A percentile compares a stretch with the other conserved stretches of the same genome.
Evolutionary conservation across 2,329 filamentous ascomycete genomes (phyloP).

Genomic region (Sodiomyces alkalinus): DNA sequence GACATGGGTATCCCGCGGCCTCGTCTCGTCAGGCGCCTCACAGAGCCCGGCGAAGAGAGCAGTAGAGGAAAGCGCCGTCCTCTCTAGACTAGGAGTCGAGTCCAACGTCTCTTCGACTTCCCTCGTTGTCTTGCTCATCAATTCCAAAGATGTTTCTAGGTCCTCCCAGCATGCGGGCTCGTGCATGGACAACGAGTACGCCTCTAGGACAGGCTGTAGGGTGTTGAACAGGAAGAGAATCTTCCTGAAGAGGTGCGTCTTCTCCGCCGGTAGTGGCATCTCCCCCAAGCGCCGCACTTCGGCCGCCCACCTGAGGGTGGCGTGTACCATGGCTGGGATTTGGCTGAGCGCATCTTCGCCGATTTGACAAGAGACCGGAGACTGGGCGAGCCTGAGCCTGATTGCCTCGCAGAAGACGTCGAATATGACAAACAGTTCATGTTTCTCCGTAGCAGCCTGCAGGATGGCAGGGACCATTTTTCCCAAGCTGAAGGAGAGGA

Average conservation of each 20-base stretch:
- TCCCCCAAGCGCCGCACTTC: slow-evolving; percentile 2
- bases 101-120: slow-evolving; percentile 2
- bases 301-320: slow-evolving; percentile 11
- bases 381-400: slow-evolving; percentile 17
- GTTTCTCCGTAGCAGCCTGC: slow-evolving; percentile 17
- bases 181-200: slow-evolving; percentile 4
- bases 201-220: slow-evolving; percentile 8
- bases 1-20: too few species aligned
- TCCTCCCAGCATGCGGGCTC: slow-evolving; percentile 2
- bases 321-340: slow-evolving; percentile 9
- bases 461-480: slow-evolving; percentile 41
- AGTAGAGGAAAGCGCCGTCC: background rate
- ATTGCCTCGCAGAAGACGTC: slow-evolving; percentile 33
- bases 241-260: slow-evolving; percentile 11
- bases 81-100: background rate
- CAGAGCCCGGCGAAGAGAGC: slow-evolving; percentile 9
- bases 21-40: slow-evolving; percentile 8
- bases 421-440: slow-evolving; percentile 29
- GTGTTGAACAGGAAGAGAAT: slow-evolving; percentile 7
- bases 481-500: slow-evolving; percentile 31
- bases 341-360: slow-evolving; percentile 16
- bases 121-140: slow-evolving; percentile 3
- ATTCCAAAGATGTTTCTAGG: slow-evolving; percentile 1
- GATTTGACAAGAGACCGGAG: slow-evolving; percentile 21
- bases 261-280: slow-evolving; percentile 6